Conservation (phyloP, 805 yeast species). For the Metschnikowia anglica region DNA sequence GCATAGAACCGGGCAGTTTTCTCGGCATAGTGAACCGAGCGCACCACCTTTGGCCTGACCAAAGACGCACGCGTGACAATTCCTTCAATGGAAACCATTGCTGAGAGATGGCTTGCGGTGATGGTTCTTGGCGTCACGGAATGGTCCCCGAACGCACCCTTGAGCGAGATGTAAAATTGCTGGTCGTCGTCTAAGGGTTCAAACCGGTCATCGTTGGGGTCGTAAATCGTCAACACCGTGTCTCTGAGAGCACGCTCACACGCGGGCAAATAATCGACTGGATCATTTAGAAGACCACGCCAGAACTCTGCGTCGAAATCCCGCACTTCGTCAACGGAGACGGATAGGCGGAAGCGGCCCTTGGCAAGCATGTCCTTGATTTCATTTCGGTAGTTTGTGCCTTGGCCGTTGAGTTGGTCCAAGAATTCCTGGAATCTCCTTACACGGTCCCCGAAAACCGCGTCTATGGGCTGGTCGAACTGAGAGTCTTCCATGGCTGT, state of each 20-base stretch:
- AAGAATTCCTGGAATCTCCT: slow-evolving; percentile 87
- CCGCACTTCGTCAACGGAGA: slow-evolving; percentile 83
- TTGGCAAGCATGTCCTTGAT: slow-evolving; percentile 72
- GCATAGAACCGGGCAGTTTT: slow-evolving; percentile 81
- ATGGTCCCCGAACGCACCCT: slow-evolving; percentile 89
- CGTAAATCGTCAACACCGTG: slow-evolving; percentile 70
- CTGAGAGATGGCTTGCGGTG: slow-evolving; percentile 71
- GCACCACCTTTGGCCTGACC: slow-evolving; percentile 86
- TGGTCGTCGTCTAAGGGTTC: slow-evolving; percentile 57
- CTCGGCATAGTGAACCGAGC: slow-evolving; percentile 92
- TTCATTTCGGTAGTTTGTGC: slow-evolving; percentile 63
- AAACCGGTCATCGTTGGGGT: slow-evolving; percentile 53
- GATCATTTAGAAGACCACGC: slow-evolving; percentile 68
- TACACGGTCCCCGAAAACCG: slow-evolving; percentile 74
- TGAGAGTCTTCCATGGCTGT: slow-evolving; percentile 30
- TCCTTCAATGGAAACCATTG: slow-evolving; percentile 87
- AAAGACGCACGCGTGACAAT: slow-evolving; percentile 92
- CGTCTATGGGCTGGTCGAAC: slow-evolving; percentile 40
- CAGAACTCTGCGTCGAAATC: slow-evolving; percentile 79
- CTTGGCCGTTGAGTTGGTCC: slow-evolving; percentile 49
- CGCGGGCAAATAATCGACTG: slow-evolving; percentile 86
- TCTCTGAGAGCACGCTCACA: slow-evolving; percentile 84
- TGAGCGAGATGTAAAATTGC: slow-evolving; percentile 72
- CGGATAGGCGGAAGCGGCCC: slow-evolving; percentile 63
- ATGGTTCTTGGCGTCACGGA: slow-evolving; percentile 86